Evolutionary conservation across 2,329 filamentous ascomycete genomes (phyloP).

Genomic region (Fusarium tanahbumbuense): DNA sequence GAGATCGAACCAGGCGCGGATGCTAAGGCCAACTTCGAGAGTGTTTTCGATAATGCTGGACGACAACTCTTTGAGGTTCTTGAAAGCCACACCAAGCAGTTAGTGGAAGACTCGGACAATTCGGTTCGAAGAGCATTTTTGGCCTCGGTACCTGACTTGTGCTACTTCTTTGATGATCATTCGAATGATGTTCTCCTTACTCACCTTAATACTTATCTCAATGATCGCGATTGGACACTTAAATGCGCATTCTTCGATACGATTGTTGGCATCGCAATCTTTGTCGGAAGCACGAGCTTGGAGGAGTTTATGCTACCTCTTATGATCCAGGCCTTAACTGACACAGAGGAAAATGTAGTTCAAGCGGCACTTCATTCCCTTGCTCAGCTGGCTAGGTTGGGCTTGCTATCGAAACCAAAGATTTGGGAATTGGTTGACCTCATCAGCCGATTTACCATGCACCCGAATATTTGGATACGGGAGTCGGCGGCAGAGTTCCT

Average conservation of each 20-base stretch:
- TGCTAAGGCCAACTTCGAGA: constrained; percentile 78
- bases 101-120: constrained; percentile 87
- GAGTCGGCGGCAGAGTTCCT: constrained; percentile 90
- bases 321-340: constrained; percentile 94
- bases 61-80: constrained; percentile 85
- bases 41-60: constrained; percentile 88
- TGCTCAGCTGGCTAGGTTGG: constrained; percentile 87
- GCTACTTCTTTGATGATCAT: constrained; percentile 92
- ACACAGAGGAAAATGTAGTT: constrained; percentile 93
- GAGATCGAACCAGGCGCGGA: constrained; percentile 79
- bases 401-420: constrained; percentile 84
- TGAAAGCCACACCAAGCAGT: constrained; percentile 86
- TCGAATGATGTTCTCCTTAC: constrained; percentile 96
- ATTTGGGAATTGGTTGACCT: constrained; percentile 90
- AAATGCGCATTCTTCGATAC: constrained; percentile 98
- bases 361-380: constrained; percentile 90
- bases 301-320: constrained; percentile 96
- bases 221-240: constrained; percentile 94
- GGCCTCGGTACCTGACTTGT: constrained; percentile 89
- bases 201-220: constrained; percentile 96
- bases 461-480: constrained; percentile 95
- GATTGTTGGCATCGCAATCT: constrained; percentile 90
- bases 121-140: constrained; percentile 91
- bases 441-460: constrained; percentile 86
- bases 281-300: constrained; percentile 87